Conservation (phyloP, 2,329 filamentous ascomycete genomes). For the Daldinia eschscholtzii region DNA sequence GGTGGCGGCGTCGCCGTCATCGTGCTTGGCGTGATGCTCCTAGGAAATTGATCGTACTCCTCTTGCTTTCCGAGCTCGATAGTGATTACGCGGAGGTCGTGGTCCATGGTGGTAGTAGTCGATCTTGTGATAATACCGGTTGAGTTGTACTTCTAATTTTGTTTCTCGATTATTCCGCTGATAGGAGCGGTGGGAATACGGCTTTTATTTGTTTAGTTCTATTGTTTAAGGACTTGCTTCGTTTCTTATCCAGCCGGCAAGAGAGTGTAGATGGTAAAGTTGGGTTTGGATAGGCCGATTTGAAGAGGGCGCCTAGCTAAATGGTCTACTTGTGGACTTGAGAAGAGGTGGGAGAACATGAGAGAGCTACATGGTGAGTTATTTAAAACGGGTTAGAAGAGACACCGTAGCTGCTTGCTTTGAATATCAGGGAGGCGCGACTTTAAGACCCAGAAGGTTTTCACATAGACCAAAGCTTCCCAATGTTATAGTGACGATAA, state of each 20-base stretch:
- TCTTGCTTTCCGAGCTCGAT: conserved; percentile 26
- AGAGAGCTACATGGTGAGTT: neutral
- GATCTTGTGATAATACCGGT: neutral
- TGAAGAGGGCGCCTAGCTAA: neutral
- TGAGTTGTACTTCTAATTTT: conserved; percentile 14
- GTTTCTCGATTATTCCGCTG: neutral
- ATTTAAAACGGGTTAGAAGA: neutral
- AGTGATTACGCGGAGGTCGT: conserved; percentile 27
- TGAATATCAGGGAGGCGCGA: neutral
- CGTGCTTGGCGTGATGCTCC: conserved; percentile 8
- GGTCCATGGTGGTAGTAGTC: conserved; percentile 24
- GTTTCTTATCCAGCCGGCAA: conserved; percentile 11
- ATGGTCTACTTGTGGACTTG: neutral
- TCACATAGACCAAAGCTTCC: neutral
- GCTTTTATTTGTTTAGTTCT: neutral
- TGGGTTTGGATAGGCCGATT: neutral
- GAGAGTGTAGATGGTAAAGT: conserved; percentile 33
- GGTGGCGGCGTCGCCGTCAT: neutral
- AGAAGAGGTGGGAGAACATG: neutral
- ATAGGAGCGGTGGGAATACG: too few relatives aligned
- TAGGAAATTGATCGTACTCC: conserved; percentile 14
- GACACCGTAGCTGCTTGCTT: neutral
- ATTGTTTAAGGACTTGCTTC: neutral
- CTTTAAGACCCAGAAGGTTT: neutral
- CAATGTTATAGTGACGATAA: neutral